Conservation (phyloP, 148 eudicot genomes). For the Chenopodium quinoa region DNA sequence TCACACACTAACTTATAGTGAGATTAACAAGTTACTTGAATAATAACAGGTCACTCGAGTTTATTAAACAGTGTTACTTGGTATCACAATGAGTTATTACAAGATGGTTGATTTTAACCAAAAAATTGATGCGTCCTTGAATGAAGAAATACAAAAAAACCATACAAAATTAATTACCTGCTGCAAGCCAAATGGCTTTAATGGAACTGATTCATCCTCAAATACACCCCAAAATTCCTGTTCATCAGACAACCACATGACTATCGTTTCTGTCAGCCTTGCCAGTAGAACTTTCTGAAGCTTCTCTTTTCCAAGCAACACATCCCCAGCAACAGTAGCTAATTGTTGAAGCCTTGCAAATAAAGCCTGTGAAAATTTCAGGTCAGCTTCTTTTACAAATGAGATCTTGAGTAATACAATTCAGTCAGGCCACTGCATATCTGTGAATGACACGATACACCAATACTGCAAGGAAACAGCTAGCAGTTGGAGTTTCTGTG, state of each 20-base stretch:
- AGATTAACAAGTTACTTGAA: background rate
- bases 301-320: slow-evolving; percentile 82
- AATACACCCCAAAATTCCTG: slow-evolving; percentile 90
- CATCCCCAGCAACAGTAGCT: slow-evolving; percentile 92
- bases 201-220: slow-evolving; percentile 66
- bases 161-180: slow-evolving; percentile 53
- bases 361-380: slow-evolving; percentile 56
- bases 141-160: background rate
- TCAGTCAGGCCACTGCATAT: background rate
- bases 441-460: background rate
- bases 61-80: background rate
- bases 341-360: slow-evolving; percentile 91
- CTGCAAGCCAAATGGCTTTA: slow-evolving; percentile 74
- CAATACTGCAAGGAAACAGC: background rate
- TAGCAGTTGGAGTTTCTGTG: background rate
- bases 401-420: background rate
- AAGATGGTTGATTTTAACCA: too few relatives aligned
- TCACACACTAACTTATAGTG: background rate
- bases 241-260: slow-evolving; percentile 84
- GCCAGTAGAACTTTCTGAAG: slow-evolving; percentile 88
- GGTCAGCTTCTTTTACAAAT: slow-evolving; percentile 1
- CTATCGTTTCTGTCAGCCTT: slow-evolving; percentile 85
- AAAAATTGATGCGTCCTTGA: background rate
- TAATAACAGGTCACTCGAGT: too few relatives aligned
- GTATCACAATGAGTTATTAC: background rate